phyloP scores from a whole-genome alignment of 2,329 filamentous ascomycete species.

The Aspergillus sp. region DNA sequence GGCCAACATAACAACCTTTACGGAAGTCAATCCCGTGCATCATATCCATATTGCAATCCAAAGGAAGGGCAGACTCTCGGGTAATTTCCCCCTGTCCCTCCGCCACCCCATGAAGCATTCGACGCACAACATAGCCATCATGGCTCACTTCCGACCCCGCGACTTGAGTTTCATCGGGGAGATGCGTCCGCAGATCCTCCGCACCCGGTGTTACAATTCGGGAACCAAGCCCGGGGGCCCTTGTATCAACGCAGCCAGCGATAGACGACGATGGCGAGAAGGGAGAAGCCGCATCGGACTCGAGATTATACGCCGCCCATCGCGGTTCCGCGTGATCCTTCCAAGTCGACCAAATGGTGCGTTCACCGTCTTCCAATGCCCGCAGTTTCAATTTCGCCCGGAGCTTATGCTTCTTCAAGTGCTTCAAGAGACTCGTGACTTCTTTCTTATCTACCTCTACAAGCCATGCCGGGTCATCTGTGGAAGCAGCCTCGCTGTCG shows the following conservation, averaged over 20 bases:
- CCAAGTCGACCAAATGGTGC: conserved; percentile 68
- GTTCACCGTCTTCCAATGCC: conserved; percentile 57
- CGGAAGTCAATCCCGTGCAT: conserved; percentile 81
- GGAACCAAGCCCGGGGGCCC: conserved; percentile 34
- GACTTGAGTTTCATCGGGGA: conserved; percentile 27
- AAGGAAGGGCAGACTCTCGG: conserved; percentile 63
- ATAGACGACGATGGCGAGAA: conserved; percentile 20
- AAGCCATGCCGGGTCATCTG: conserved; percentile 49
- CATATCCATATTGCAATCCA: conserved; percentile 82
- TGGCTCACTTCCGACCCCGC: conserved; percentile 44
- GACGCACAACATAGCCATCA: conserved; percentile 61
- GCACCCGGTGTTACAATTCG: conserved; percentile 30
- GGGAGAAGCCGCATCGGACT: conserved; percentile 24
- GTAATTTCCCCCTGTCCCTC: conserved; percentile 78
- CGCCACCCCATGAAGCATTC: conserved; percentile 71
- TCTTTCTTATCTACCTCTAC: conserved; percentile 73
- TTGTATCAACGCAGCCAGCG: conserved; percentile 31
- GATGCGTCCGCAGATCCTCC: conserved; percentile 25
- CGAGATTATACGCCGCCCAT: conserved; percentile 34
- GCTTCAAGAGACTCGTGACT: conserved; percentile 54
- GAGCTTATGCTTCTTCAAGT: conserved; percentile 79
- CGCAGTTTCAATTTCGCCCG: conserved; percentile 67
- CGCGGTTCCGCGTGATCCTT: conserved; percentile 40
- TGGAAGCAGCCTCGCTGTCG: conserved; percentile 10
- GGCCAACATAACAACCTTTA: conserved; percentile 95